Conservation (phyloP, 2,329 filamentous ascomycete species). For the Ophiostoma australiae region DNA sequence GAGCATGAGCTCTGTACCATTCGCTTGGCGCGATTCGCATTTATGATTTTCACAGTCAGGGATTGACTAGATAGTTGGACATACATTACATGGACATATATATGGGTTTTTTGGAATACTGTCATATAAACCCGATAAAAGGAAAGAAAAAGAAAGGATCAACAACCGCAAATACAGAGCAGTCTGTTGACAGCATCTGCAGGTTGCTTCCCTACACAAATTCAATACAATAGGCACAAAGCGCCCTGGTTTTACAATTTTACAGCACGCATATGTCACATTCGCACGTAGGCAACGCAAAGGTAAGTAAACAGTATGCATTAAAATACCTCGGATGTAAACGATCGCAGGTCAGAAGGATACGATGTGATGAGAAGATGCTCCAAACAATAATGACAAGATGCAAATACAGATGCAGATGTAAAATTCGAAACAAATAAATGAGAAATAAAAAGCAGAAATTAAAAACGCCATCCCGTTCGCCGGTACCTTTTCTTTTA, state of each 20-base stretch:
- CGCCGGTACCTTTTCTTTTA: constrained; percentile 13
- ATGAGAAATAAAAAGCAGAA: neutral
- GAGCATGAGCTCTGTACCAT: neutral
- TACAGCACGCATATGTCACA: neutral
- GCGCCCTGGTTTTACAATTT: neutral
- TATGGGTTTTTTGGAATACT: neutral
- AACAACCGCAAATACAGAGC: neutral
- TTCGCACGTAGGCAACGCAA: neutral
- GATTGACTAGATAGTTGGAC: neutral
- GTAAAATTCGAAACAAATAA: neutral
- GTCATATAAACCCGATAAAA: neutral
- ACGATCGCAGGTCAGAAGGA: neutral
- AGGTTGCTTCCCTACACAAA: neutral
- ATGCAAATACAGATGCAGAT: constrained; percentile 10
- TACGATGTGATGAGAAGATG: neutral
- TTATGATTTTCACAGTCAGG: neutral
- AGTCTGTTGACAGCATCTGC: neutral
- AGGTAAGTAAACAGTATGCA: neutral
- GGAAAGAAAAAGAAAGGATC: neutral
- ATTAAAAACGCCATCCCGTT: constrained; percentile 18
- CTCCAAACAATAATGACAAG: neutral
- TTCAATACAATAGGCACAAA: neutral
- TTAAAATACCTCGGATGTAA: constrained; percentile 1
- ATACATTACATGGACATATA: neutral
- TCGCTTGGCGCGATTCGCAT: neutral